Evolutionary conservation across 2,329 filamentous ascomycete species (phyloP).

Genomic region (Fonsecaea pugnacius): DNA sequence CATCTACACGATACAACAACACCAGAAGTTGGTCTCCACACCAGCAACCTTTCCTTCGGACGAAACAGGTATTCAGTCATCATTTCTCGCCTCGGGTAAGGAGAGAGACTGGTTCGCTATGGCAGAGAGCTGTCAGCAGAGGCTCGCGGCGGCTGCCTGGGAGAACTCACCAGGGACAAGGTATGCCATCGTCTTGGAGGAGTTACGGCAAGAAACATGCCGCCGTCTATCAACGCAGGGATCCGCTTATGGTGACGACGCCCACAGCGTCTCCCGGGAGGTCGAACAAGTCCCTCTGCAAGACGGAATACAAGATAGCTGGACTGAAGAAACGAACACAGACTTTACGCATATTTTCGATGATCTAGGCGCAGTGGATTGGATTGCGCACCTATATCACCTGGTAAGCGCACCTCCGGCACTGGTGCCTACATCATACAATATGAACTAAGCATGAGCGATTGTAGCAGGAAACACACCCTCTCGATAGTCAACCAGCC

Average conservation of each 20-base stretch:
- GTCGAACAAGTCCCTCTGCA: neutral
- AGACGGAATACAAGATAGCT: neutral
- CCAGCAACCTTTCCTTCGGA: neutral
- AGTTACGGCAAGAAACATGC: conserved; percentile 5
- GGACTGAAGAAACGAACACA: neutral
- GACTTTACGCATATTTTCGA: conserved; percentile 4
- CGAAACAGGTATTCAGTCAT: neutral
- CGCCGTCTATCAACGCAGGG: neutral
- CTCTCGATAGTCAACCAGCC: neutral
- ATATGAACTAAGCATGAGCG: neutral
- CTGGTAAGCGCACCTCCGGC: neutral
- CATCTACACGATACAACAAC: conserved; percentile 16
- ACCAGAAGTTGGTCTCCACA: conserved; percentile 2
- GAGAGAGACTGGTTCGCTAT: conserved; percentile 4
- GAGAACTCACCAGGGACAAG: conserved; percentile 4
- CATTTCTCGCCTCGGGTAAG: neutral
- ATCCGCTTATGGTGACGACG: neutral
- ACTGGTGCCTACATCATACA: neutral
- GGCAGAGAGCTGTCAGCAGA: neutral
- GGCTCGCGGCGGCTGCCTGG: conserved; percentile 1
- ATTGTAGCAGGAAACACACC: neutral
- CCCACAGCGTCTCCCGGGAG: neutral
- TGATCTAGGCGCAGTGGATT: neutral
- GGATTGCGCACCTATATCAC: neutral
- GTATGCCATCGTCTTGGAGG: conserved; percentile 6